Evolutionary conservation across 805 yeast species (phyloP), one percentile per base, ranked within the genome.

Genomic region (Kodamaea restingae): DNA sequence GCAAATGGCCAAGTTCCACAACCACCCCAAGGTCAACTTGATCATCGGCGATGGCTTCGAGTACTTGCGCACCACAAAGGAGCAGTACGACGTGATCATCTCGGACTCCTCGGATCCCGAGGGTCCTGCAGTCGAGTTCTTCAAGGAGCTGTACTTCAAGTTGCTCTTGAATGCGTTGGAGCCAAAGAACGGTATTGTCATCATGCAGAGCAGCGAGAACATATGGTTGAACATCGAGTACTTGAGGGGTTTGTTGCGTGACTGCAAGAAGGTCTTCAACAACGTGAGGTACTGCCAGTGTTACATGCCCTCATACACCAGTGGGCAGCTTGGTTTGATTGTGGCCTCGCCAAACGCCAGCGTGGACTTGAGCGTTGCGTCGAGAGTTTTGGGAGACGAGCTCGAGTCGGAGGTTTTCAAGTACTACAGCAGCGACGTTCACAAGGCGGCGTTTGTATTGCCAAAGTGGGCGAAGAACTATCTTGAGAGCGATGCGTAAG

Each of bases 101-200:
- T 85, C 95, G 12, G 97, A 88, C 60, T 85, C 95, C 2, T 83
- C 95, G 2, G 97, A 88, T 60, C 96, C 96, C 1, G 96, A 88
- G 51, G 96, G 93, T 2, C 97, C 97, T 4, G 97, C 97, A 1
- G 95, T 81, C 52, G 84, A 84, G 14, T 84, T 88, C 50, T 88
- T 88, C 67, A 86, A 87, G 58, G 71, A 73, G 44, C 77, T 74
- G 40, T 88, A 88, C 65, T 88, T 88, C 62, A 69, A 78, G 52
- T 65, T 88, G 40, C 65, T 90, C 41, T 53, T 67, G 45, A 71
- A 74, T 42, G 84, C 93, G 4, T 71, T 88, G 40, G 75, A 74
- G 32, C 69, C 70, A 2, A 32, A 18, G 10, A 67, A 79, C 45
- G 81, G 82, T 18, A 78, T 88, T 26, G 83, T 88, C 35, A 83